Evolutionary conservation across 2,329 filamentous ascomycete species (phyloP).

Genomic region (Thermoascus crustaceus): DNA sequence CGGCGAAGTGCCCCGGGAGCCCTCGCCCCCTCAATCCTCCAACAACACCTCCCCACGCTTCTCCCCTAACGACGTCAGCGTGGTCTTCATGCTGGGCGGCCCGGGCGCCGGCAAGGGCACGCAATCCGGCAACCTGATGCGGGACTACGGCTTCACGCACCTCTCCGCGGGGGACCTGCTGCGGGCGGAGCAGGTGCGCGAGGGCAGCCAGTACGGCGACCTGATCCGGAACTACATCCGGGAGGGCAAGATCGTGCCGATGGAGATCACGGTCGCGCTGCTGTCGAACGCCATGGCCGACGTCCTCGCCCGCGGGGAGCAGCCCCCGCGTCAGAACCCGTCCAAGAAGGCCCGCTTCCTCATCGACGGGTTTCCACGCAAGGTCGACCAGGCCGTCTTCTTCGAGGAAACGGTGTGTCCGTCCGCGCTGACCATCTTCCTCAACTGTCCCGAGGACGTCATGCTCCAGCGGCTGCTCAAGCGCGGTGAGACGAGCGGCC

Average conservation of each 20-base stretch:
- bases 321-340: conserved; percentile 8
- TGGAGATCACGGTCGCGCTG: conserved; percentile 92
- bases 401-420: conserved; percentile 87
- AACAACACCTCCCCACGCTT: conserved; percentile 62
- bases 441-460: conserved; percentile 81
- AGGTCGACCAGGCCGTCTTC: conserved; percentile 91
- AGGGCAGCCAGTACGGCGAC: conserved; percentile 79
- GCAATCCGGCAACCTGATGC: conserved; percentile 81
- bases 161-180: conserved; percentile 89
- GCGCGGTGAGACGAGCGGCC: conserved; percentile 84
- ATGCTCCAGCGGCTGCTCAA: conserved; percentile 80
- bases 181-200: conserved; percentile 83
- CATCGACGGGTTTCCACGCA: conserved; percentile 80
- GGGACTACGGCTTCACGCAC: conserved; percentile 84
- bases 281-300: conserved; percentile 88
- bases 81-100: conserved; percentile 92
- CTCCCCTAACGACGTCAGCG: conserved; percentile 70
- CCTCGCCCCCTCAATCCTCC: conserved; percentile 40
- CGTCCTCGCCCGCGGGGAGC: conserved; percentile 46
- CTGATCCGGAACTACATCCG: conserved; percentile 91
- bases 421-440: conserved; percentile 81
- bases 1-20: conserved; percentile 16
- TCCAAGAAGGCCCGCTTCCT: conserved; percentile 60
- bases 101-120: conserved; percentile 96
- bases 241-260: conserved; percentile 93